Base-by-base conservation (phyloP, 768 basidiomycete species). In the Gelatoporia subvermispora region DNA sequence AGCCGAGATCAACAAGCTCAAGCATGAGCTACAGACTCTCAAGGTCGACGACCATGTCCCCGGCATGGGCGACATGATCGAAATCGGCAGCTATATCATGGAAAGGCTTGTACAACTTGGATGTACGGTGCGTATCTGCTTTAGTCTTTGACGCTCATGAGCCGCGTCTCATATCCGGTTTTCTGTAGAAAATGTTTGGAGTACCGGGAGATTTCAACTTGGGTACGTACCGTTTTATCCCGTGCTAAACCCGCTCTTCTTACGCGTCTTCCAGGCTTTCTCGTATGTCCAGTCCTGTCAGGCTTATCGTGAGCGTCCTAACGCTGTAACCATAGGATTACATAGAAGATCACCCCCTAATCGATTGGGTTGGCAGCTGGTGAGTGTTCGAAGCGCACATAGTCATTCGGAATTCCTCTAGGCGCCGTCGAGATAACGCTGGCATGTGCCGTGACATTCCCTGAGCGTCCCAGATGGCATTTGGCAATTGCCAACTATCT, bases 361-460 rank as follows among this genome's bases (percentile, higher is more conserved):
- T 96, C 35, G 71, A 87, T 15, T 95, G 93, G 93, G 77, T 93
- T 45, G 93, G 93, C 4, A 88, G 90, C 60, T 88, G 86, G 85
- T 85, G 64, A 5, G 69, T 46, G 0, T 28, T 35, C n/a, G 43
- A 31, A 5, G 28, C 28, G 28, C 28, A 31, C 28, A 31, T 31
- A 31, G 13, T 13, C 13, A 31, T 13, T 31, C 28, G 28, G 28
- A 31, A 31, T 13, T 13, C 28, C 28, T 13, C 18, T 37, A 13
- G 1, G 15, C 23, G 28, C 28, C 5, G 28, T 13, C 13, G 13
- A 13, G 7, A 31, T 13, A 31, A 13, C 28, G 28, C 28, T 13
- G 13, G 5, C 13, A 31, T 13, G 28, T 31, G 28, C 28, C 5
- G 28, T 31, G 28, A 31, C 28, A 31, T 7, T 13, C 13, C 28